Conservation (phyloP, 2,329 filamentous ascomycete genomes). For the Elsinoe perseae region DNA sequence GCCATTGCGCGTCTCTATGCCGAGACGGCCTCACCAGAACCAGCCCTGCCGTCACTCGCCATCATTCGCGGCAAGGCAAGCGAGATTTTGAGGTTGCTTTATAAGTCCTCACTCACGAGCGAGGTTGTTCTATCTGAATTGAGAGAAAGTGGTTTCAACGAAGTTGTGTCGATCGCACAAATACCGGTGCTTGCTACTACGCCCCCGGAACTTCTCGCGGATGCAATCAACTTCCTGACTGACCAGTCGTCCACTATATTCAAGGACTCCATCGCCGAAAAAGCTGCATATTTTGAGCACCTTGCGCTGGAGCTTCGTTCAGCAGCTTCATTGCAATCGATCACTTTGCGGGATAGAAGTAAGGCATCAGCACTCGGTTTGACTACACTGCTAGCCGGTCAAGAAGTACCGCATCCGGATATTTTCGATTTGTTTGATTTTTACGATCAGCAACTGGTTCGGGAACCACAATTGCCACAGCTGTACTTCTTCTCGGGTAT, state of each 20-base stretch:
- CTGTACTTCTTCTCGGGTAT: conserved; percentile 57
- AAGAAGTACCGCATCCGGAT: conserved; percentile 60
- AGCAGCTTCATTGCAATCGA: conserved; percentile 61
- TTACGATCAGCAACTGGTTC: conserved; percentile 55
- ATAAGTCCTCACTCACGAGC: conserved; percentile 73
- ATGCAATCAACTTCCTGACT: conserved; percentile 54
- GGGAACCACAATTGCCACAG: conserved; percentile 40
- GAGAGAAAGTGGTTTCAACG: conserved; percentile 66
- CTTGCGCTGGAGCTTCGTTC: conserved; percentile 75
- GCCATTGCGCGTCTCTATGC: conserved; percentile 65
- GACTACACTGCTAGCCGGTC: conserved; percentile 57
- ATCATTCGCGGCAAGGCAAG: conserved; percentile 18
- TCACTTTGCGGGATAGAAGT: conserved; percentile 41
- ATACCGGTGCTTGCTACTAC: conserved; percentile 60
- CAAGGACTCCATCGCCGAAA: conserved; percentile 67
- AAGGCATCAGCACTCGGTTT: conserved; percentile 67
- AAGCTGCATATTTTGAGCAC: conserved; percentile 76
- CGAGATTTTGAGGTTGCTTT: conserved; percentile 68
- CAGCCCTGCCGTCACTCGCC: conserved; percentile 55
- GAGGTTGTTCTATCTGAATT: conserved; percentile 69
- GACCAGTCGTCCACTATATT: conserved; percentile 61
- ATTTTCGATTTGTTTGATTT: conserved; percentile 95
- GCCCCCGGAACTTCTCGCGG: conserved; percentile 26
- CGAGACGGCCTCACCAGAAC: conserved; percentile 57
- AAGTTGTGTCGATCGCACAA: conserved; percentile 65